Percentiles rank a stretch among this genome's conserved stretches.
phyloP scores from a whole-genome alignment of 257 asterid species.

The Osmanthus fragrans region DNA sequence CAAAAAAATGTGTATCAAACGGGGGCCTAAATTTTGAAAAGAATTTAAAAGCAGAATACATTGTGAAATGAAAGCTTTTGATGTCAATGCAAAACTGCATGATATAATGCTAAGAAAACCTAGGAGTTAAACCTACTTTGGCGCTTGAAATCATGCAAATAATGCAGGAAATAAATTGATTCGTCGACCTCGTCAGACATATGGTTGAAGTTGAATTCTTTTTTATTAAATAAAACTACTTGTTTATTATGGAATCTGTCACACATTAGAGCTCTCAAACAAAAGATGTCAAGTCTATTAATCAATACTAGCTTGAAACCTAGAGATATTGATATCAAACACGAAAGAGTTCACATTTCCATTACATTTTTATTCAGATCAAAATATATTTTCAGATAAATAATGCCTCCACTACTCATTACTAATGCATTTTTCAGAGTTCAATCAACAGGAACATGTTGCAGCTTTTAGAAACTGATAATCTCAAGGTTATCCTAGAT shows the following conservation, averaged over 20 bases:
- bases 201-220: background rate
- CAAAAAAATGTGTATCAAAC: too few species aligned
- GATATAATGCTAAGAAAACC: background rate
- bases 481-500: too few species aligned
- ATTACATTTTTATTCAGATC: too few species aligned
- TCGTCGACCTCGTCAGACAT: background rate
- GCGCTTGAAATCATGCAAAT: background rate
- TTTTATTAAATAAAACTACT: background rate
- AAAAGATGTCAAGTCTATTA: background rate
- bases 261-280: background rate
- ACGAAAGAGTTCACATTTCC: too few species aligned
- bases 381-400: too few species aligned
- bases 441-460: too few species aligned
- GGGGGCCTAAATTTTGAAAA: background rate
- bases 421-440: too few species aligned
- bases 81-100: background rate
- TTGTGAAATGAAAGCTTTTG: background rate
- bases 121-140: too few species aligned
- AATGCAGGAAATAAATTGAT: background rate
- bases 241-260: background rate
- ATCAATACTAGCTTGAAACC: background rate
- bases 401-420: too few species aligned
- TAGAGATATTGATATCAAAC: too few species aligned
- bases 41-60: background rate
- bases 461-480: too few species aligned